Evolutionary conservation across 179 eudicot species (phyloP).

Genomic region (Nepenthes alata): DNA sequence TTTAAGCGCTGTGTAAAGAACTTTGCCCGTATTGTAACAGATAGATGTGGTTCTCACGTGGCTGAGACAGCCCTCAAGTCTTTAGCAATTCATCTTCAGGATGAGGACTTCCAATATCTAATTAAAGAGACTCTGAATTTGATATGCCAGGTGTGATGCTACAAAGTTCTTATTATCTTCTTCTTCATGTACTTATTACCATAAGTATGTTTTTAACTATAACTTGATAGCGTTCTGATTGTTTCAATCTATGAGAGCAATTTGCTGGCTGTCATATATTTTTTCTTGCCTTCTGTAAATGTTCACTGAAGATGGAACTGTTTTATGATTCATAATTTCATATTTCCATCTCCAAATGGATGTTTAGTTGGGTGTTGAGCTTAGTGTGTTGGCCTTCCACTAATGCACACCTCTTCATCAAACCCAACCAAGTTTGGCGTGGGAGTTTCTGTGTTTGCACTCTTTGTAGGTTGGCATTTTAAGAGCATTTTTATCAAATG

Average conservation of each 20-base stretch:
- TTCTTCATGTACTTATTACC: neutral
- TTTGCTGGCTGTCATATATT: too few relatives aligned
- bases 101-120: slow-evolving; percentile 31
- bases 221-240: too few relatives aligned
- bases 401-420: neutral
- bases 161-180: neutral
- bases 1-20: slow-evolving; percentile 55
- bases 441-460: too few relatives aligned
- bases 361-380: neutral
- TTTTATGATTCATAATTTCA: neutral
- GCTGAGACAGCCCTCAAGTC: slow-evolving; percentile 86
- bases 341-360: too few relatives aligned
- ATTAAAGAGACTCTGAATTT: slow-evolving; percentile 47
- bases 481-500: too few relatives aligned
- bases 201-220: too few relatives aligned
- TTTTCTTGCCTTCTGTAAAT: too few relatives aligned
- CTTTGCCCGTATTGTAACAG: slow-evolving; percentile 58
- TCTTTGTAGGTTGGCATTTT: too few relatives aligned
- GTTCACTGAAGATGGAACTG: neutral
- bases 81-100: slow-evolving; percentile 57
- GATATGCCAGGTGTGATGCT: slow-evolving; percentile 60
- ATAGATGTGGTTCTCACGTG: slow-evolving; percentile 85
- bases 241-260: too few relatives aligned
- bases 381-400: neutral
- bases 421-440: too few relatives aligned